A percentile compares a stretch with the other conserved stretches of the same genome.
Evolutionary conservation across 2,329 filamentous ascomycete genomes (phyloP).

Genomic region (Arthrobotrys iridis): DNA sequence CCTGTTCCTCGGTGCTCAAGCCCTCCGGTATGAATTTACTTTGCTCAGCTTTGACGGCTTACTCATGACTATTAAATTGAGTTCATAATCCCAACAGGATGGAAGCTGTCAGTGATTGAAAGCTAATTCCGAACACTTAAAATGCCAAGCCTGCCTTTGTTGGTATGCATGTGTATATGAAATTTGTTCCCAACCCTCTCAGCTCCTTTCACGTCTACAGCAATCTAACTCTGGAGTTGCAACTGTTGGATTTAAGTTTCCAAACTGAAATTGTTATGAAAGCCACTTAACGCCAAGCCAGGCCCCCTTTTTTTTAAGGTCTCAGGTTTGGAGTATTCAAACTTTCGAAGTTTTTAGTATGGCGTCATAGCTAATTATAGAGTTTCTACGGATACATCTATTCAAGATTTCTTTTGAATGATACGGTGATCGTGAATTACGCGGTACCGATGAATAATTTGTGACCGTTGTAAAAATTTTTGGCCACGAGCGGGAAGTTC

Average conservation of each 20-base stretch:
- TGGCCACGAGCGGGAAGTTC: no score
- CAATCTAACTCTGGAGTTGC: not conserved
- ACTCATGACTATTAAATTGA: not conserved
- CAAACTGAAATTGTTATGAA: not conserved
- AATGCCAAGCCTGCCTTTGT: not conserved
- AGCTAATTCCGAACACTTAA: not conserved
- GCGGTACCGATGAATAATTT: no score
- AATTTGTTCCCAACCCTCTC: conserved; percentile 1
- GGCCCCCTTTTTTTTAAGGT: not conserved
- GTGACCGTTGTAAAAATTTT: no score
- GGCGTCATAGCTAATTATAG: conserved; percentile 6
- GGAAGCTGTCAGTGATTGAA: not conserved
- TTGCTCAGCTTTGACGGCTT: not conserved
- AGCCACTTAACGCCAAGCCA: conserved; percentile 6
- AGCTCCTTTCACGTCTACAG: not conserved
- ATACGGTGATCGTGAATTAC: no score
- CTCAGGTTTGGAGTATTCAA: not conserved
- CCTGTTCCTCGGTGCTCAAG: not conserved
- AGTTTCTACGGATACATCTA: no score
- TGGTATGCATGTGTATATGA: not conserved
- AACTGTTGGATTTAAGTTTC: conserved; percentile 12
- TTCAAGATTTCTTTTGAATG: no score
- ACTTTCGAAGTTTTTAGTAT: not conserved
- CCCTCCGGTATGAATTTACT: not conserved
- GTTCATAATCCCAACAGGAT: not conserved